These are phyloP conservation scores for Torulaspora globosa DNA, from an alignment of 1,139 yeast genomes.

Conservation along the genomic window DNA sequence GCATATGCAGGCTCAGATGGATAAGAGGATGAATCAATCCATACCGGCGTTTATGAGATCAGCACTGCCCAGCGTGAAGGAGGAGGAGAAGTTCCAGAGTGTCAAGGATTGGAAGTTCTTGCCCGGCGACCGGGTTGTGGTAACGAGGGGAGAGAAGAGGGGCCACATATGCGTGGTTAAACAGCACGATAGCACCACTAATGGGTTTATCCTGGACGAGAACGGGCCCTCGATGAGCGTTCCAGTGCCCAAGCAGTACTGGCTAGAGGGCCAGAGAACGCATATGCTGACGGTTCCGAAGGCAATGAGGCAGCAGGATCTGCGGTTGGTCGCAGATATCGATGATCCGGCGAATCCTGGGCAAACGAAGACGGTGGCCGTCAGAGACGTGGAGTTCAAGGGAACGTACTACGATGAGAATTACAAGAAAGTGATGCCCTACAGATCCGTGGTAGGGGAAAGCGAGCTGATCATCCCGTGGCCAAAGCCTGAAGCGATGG, in stretches of 20 bases:
- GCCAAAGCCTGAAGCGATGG: slow-evolving; percentile 75
- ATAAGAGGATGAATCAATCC: slow-evolving; percentile 30
- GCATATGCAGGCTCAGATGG: slow-evolving; percentile 30
- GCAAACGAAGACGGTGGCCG: slow-evolving; percentile 62
- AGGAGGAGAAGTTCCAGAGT: slow-evolving; percentile 39
- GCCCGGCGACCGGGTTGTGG: slow-evolving; percentile 62
- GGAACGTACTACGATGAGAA: slow-evolving; percentile 72
- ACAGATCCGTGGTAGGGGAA: slow-evolving; percentile 66
- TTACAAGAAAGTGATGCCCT: slow-evolving; percentile 70
- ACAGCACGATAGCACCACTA: slow-evolving; percentile 46
- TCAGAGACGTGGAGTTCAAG: slow-evolving; percentile 63
- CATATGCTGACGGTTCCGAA: slow-evolving; percentile 58
- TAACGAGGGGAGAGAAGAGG: slow-evolving; percentile 62
- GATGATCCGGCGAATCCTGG: slow-evolving; percentile 46
- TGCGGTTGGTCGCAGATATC: slow-evolving; percentile 76
- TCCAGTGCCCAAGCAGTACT: slow-evolving; percentile 62
- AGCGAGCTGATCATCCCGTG: slow-evolving; percentile 74
- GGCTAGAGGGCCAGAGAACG: slow-evolving; percentile 70
- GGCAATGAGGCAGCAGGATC: slow-evolving; percentile 58
- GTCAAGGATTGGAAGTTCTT: slow-evolving; percentile 49
- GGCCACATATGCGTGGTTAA: slow-evolving; percentile 66
- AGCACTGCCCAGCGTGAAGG: slow-evolving; percentile 37
- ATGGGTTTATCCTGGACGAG: slow-evolving; percentile 52
- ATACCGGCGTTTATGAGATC: slow-evolving; percentile 39
- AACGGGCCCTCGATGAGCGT: slow-evolving; percentile 51